These are phyloP conservation scores for Prunus mira DNA, from an alignment of 306 rosid genomes.

Conservation along the genomic window DNA sequence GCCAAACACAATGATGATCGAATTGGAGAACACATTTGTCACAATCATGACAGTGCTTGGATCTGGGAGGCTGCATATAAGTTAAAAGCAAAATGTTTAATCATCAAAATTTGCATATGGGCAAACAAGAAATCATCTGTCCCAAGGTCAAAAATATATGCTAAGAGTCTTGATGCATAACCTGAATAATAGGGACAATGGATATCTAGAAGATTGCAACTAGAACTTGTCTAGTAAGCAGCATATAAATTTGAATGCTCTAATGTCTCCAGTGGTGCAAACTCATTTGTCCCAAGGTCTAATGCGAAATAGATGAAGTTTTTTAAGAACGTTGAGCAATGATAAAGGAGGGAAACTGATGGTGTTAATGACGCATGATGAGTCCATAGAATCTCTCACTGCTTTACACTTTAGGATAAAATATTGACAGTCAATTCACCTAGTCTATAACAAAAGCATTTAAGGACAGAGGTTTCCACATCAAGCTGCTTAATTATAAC, in stretches of 20 bases:
- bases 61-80: conserved; percentile 85
- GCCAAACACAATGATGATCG: conserved; percentile 99
- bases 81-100: conserved; percentile 20
- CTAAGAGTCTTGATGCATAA: neutral
- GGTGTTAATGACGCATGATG: conserved; percentile 10
- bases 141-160: neutral
- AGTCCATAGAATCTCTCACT: neutral
- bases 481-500: neutral
- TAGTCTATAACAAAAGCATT: conserved; percentile 15
- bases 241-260: neutral
- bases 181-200: neutral
- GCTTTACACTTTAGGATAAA: neutral
- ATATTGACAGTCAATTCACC: conserved; percentile 7
- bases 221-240: neutral
- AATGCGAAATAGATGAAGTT: neutral
- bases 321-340: neutral
- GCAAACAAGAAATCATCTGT: conserved; percentile 1
- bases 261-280: neutral
- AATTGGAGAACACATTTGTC: conserved; percentile 92
- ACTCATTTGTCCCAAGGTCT: neutral
- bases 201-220: neutral
- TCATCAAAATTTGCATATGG: conserved; percentile 13
- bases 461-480: conserved; percentile 12
- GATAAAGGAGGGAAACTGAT: neutral
- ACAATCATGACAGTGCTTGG: conserved; percentile 98